Evolutionary conservation across 148 eudicot genomes (phyloP).

Genomic region (Rhododendron kiyosumense): DNA sequence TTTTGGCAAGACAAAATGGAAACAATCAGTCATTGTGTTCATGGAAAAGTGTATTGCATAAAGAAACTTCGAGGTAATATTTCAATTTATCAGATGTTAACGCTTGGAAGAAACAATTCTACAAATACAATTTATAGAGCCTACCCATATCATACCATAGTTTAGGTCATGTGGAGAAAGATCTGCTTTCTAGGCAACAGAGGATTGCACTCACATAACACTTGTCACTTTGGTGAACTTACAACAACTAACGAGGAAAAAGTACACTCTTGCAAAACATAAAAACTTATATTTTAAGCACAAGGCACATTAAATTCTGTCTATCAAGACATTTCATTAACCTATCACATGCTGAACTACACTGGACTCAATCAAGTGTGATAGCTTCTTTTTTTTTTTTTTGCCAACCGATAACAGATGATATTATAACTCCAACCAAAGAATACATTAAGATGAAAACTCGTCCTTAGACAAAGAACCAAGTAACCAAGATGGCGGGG

Average conservation of each 20-base stretch:
- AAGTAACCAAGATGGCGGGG: no score
- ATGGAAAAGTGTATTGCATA: neutral
- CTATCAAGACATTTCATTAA: neutral
- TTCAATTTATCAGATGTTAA: neutral
- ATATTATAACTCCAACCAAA: no score
- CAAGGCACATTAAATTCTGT: neutral
- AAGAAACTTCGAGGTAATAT: neutral
- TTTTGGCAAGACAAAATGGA: neutral
- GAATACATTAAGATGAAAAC: no score
- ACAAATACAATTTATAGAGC: neutral
- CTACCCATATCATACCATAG: neutral
- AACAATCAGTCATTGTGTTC: neutral
- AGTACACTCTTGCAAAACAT: neutral
- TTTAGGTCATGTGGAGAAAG: neutral
- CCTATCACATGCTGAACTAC: neutral
- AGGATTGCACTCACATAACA: neutral
- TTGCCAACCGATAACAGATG: no score
- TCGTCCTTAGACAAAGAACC: no score
- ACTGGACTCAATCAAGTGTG: neutral
- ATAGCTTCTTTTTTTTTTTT: neutral
- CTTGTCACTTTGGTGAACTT: neutral
- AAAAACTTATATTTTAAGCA: neutral
- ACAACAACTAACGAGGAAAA: neutral
- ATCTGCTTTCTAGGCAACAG: neutral
- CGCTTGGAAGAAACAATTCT: neutral